Base-by-base conservation (phyloP, 2,329 filamentous ascomycete genomes). In the Penicillium sp. region DNA sequence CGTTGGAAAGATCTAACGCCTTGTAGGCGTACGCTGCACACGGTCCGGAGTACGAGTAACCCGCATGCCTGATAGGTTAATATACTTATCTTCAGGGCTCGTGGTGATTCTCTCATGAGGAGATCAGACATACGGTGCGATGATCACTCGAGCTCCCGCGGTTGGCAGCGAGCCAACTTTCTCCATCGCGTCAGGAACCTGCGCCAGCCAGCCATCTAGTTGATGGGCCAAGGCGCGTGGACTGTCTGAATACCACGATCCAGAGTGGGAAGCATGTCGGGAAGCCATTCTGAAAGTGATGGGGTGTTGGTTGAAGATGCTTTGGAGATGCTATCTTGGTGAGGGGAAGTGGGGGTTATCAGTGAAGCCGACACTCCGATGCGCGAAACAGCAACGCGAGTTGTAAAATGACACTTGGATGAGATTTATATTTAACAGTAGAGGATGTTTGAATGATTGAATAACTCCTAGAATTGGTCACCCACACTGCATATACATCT, bases 21-120 rank as follows among this genome's bases (percentile, higher is more conserved):
- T 91, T 94, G 77, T 97, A 99, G 8, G 94, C 94, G 87, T 91
- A 97, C 42, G 92, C 94, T 42, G 94, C 94, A 63, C 91, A 93
- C 38, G 87, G 85, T 7, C 94, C 94, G 4, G 94, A 99, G 79
- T 93, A 97, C 2, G 84, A 79, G 77, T 96, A 99, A 57, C 94
- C 94, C 56, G 94, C 94, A 73, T 99, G 94, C 57, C 93, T 97
- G 66, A 64, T 49, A 53, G 13, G 51, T 44, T 47, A 69, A 57
- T 47, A 57, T 56, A 39, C 9, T 55, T 29, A 18, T 16, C 3
- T 52, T 11, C 22, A 13, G 21, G 36, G 10, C 11, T 4, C 2
- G 2, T 29, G n/a, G 18, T 24, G 52, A n/a, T 24, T 43, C n/a
- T 36, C n/a, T 38, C 18, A 57, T 44, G 13, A 55, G 18, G n/a